Base-by-base conservation (phyloP, 306 rosid genomes). In the Cucurbita ficifolia region DNA sequence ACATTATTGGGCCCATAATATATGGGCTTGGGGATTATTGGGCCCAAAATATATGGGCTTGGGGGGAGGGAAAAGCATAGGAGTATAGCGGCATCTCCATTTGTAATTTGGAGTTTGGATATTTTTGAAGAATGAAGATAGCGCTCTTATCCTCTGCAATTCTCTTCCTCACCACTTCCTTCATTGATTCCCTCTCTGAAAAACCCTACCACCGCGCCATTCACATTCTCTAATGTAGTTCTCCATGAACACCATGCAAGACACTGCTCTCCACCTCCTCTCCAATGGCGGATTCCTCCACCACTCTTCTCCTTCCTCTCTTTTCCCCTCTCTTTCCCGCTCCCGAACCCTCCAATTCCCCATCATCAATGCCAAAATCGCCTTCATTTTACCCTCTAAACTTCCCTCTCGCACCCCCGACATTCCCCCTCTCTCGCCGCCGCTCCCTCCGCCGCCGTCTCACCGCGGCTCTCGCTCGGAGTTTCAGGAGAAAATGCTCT, bases 401-500 rank as follows among this genome's bases (percentile, higher is more conserved):
- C 75, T 62, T 17, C 68, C 70, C 1, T 62, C 72, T 6, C 74
- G 33, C 19, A 21, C 55, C 64, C 70, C 54, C 13, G 42, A 65
- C 19, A 48, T 39, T 38, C 71, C 76, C 6, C 36, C 75, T 22
- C 18, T 45, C 21, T 60, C 83, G 7, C 72, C 80, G 6, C 75
- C 82, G 21, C 65, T 11, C 40, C 72, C 74, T 55, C 73, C 70
- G 19, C 56, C 74, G 33, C 60, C 43, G 7, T 62, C 74, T 9
- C 17, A 11, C 57, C 64, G 7, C 35, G 70, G 46, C 70, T 70
- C 72, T n/a, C 63, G 39, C 67, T 68, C 88, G 0, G 75, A 83
- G 16, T 94, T 89, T 75, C 85, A 86, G 5, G 83, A 85, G 48
- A 94, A 89, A 78, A 76, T 83, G 75, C 87, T 91, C 54, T 94